Conservation (phyloP, 495 filamentous ascomycete genomes). For the Niebla homalea region DNA sequence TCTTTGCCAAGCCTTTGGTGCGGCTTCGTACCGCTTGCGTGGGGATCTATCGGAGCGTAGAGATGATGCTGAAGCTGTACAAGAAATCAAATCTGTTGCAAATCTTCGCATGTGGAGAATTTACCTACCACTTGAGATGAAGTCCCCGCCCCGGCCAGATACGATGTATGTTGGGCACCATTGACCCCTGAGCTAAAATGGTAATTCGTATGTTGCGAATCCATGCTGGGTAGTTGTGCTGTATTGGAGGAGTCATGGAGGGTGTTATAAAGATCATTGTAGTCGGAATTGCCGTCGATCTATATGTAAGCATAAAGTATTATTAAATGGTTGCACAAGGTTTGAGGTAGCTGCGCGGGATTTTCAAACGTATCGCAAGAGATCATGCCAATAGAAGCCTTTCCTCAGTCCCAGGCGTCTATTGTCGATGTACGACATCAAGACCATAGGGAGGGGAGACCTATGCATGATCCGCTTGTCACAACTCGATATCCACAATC, state of each 20-base stretch:
- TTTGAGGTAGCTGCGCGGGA: not conserved
- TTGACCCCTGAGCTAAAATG: constrained; percentile 1
- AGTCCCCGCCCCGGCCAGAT: not conserved
- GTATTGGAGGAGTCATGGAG: constrained; percentile 1
- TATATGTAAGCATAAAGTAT: not conserved
- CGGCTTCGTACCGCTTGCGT: constrained; percentile 59
- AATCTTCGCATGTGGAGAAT: not conserved
- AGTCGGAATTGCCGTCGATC: not conserved
- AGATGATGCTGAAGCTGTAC: constrained; percentile 74
- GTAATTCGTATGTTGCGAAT: not conserved
- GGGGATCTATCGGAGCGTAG: constrained; percentile 76
- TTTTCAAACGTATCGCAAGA: too few species aligned
- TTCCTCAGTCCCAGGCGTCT: too few species aligned
- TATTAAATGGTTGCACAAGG: not conserved
- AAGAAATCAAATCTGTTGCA: constrained; percentile 4
- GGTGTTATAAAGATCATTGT: not conserved
- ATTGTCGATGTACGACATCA: too few species aligned
- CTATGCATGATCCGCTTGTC: too few species aligned
- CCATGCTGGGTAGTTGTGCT: not conserved
- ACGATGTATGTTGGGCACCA: constrained; percentile 17
- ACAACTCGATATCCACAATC: too few species aligned
- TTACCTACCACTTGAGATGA: constrained; percentile 51
- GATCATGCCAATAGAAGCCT: too few species aligned
- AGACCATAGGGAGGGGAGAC: too few species aligned
- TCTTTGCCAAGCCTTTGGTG: constrained; percentile 80